Conservation (phyloP, 169 alveolate species). For the Plasmodium ovale region DNA sequence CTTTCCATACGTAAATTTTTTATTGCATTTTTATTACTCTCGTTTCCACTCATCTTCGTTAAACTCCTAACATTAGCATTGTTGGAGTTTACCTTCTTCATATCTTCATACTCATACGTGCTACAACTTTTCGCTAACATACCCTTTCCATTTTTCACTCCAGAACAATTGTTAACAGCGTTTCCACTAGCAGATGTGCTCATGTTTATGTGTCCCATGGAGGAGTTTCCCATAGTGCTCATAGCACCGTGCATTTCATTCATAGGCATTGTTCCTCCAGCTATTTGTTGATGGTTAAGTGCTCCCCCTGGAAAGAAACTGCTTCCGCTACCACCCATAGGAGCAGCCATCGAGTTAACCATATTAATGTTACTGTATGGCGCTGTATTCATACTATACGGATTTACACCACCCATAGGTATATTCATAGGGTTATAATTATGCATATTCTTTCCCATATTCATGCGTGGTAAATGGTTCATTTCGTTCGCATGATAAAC, state of each 20-base stretch:
- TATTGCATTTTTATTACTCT: not conserved
- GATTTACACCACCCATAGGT: conserved; percentile 12
- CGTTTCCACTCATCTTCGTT: conserved; percentile 1
- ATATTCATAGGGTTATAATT: conserved; percentile 31
- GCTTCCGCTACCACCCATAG: not conserved
- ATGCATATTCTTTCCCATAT: conserved; percentile 5
- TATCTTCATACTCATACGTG: conserved; percentile 11
- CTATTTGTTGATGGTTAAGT: too few species aligned
- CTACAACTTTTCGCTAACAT: not conserved
- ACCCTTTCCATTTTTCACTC: not conserved
- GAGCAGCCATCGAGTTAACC: conserved; percentile 16
- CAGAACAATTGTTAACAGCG: too few species aligned
- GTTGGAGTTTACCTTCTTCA: not conserved
- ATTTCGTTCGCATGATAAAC: too few species aligned
- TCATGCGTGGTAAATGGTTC: too few species aligned
- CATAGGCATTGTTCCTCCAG: too few species aligned
- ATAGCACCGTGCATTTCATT: not conserved
- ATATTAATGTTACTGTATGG: conserved; percentile 18
- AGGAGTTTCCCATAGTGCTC: too few species aligned
- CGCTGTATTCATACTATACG: conserved; percentile 8
- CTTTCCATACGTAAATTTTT: conserved; percentile 42
- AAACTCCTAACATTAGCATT: not conserved
- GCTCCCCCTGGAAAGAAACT: too few species aligned
- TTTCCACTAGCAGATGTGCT: too few species aligned
- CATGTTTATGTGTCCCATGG: too few species aligned